Percentiles rank a stretch among this genome's conserved stretches.
Evolutionary conservation across 129 eudicot genomes (phyloP).

Genomic region (Helichrysum umbraculigerum): DNA sequence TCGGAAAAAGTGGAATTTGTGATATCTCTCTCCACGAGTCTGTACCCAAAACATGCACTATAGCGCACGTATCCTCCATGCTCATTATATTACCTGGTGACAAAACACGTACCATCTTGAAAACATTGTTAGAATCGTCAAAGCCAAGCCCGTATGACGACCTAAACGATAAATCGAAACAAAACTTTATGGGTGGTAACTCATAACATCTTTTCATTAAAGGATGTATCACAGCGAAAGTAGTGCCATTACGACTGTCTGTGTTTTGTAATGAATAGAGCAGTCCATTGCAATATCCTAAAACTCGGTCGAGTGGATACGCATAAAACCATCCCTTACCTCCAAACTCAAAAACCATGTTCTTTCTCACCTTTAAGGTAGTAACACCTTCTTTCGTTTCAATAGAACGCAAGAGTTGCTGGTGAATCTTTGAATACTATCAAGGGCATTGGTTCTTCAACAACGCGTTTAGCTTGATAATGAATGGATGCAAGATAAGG

Average conservation of each 20-base stretch:
- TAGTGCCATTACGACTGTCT: too few relatives aligned
- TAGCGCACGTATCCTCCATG: background rate
- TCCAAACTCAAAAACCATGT: too few relatives aligned
- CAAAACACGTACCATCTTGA: slow-evolving; percentile 2
- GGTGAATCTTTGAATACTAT: too few relatives aligned
- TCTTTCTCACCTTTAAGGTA: too few relatives aligned
- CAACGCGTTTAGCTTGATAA: background rate
- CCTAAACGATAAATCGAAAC: background rate
- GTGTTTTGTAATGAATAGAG: background rate
- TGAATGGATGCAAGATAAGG: background rate
- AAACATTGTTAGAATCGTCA: background rate
- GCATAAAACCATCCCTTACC: too few relatives aligned
- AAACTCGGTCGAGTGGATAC: too few relatives aligned
- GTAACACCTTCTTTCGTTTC: too few relatives aligned
- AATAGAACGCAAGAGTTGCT: too few relatives aligned
- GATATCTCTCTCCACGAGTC: slow-evolving; percentile 11
- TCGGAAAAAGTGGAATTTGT: background rate
- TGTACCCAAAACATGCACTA: slow-evolving; percentile 8
- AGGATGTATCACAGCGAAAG: slow-evolving; percentile 2
- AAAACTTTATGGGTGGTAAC: background rate
- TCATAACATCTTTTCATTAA: background rate
- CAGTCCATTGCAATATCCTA: slow-evolving; percentile 6
- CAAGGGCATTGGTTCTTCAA: background rate
- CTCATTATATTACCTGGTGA: too few relatives aligned
- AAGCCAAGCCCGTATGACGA: background rate